These are phyloP conservation scores for Penicillium flavigenum DNA, from an alignment of 495 filamentous ascomycete genomes.

Conservation along the genomic window DNA sequence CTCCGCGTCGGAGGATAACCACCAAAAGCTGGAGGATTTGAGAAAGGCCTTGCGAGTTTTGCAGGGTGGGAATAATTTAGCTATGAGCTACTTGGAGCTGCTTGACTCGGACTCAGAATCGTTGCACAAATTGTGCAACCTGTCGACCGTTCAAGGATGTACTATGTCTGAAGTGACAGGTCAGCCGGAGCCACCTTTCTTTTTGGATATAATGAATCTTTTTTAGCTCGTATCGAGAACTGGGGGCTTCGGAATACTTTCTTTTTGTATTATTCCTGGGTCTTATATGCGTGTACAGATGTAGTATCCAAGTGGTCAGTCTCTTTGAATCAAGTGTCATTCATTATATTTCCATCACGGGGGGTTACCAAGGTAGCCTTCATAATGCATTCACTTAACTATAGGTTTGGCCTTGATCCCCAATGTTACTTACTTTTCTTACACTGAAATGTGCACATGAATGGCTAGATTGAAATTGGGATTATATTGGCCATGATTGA, in stretches of 20 bases:
- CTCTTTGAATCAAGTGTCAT: background rate
- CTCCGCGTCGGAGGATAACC: conserved; percentile 8
- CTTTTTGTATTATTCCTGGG: background rate
- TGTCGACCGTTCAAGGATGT: background rate
- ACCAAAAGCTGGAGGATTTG: background rate
- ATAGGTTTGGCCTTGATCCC: background rate
- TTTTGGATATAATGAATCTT: conserved; percentile 5
- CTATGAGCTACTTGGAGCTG: conserved; percentile 3
- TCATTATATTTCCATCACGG: background rate
- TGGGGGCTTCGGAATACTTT: background rate
- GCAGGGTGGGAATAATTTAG: conserved; percentile 10
- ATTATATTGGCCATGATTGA: background rate
- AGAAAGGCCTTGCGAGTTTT: conserved; percentile 3
- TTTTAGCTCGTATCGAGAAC: conserved; percentile 5
- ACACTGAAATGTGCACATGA: background rate
- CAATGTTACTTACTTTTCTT: background rate
- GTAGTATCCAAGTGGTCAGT: background rate
- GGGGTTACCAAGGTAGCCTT: background rate
- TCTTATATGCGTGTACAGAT: background rate
- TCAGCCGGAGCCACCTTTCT: background rate
- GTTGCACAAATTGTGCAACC: background rate
- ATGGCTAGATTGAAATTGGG: background rate
- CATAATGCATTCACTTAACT: background rate
- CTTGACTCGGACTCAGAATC: conserved; percentile 6
- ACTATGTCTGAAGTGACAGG: background rate